Evolutionary conservation across 106 monocot genomes (phyloP), one percentile per base, ranked within the genome.

Genomic region (Triglochin maritima): DNA sequence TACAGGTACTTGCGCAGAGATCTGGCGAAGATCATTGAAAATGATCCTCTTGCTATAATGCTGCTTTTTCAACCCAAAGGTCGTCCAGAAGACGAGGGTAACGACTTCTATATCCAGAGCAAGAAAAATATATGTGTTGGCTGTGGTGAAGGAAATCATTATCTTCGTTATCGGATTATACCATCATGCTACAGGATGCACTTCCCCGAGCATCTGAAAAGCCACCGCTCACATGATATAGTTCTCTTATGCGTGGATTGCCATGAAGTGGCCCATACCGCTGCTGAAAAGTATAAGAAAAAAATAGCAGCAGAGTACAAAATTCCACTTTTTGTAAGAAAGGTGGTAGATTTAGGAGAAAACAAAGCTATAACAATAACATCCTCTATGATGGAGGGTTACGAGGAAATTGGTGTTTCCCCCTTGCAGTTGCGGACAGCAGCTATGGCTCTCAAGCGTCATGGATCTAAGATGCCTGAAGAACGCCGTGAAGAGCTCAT

Each of bases 131-230:
- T 96, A 46, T 96, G 95, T 72, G 95, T 91, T 71, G 85, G 95
- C 49, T 96, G 95, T 82, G 95, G 95, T 2, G 90, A 96, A 72
- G 84, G 82, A 49, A 91, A 71, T 66, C 95, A 96, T 66, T 96
- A 96, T 74, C 65, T 96, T 61, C 87, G 95, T 42, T 96, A 96
- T 46, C 66, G 95, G 43, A 88, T 96, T 49, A 96, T 96, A 78
- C 95, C 95, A 29, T 96, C 95, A 14, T 96, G 95, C 81, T 96
- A 96, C 68, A 83, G 95, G 80, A 82, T 91, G 77, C 90, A 96
- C 60, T 96, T 96, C 64, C 88, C 95, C n/a, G 95, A 96, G 84
- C 95, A 91, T 78, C 74, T 96, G 74, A 96, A 96, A 81, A 96
- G 95, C 15, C 95, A 96, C 59, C 76, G 90, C 16, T 96, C 95